These are phyloP conservation scores for Penicillium crystallinum DNA, from an alignment of 495 filamentous ascomycete species.

Conservation along the genomic window DNA sequence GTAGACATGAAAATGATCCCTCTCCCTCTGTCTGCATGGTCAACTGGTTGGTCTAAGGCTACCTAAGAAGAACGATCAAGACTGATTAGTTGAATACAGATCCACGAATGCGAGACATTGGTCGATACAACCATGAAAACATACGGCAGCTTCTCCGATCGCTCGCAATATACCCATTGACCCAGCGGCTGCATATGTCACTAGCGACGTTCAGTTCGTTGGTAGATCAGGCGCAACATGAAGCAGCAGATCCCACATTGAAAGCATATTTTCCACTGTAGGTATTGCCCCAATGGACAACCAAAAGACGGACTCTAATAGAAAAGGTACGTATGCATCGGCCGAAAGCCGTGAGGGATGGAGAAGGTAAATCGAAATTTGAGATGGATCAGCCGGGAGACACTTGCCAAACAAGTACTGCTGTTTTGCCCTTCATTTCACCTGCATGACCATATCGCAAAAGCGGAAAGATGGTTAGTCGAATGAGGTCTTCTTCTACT, in stretches of 20 bases:
- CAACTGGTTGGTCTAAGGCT: slow-evolving; percentile 49
- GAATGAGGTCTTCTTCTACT: slow-evolving; percentile 11
- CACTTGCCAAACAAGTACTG: background rate
- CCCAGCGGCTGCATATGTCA: slow-evolving; percentile 53
- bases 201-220: slow-evolving; percentile 58
- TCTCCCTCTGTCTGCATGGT: slow-evolving; percentile 71
- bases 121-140: slow-evolving; percentile 55
- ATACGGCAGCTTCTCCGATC: slow-evolving; percentile 56
- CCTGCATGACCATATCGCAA: slow-evolving; percentile 12
- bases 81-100: slow-evolving; percentile 37
- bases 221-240: slow-evolving; percentile 59
- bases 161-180: slow-evolving; percentile 59
- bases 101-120: slow-evolving; percentile 56
- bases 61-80: background rate
- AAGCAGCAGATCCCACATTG: slow-evolving; percentile 57
- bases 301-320: slow-evolving; percentile 11
- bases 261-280: slow-evolving; percentile 78
- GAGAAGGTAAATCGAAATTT: background rate
- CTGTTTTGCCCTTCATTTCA: slow-evolving; percentile 8
- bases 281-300: slow-evolving; percentile 22
- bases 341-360: slow-evolving; percentile 39
- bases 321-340: slow-evolving; percentile 55
- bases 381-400: background rate
- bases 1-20: slow-evolving; percentile 66
- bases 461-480: slow-evolving; percentile 21